Percentiles rank a stretch among this genome's conserved stretches.
These are phyloP conservation scores for Citrullus mucosospermus DNA, from an alignment of 306 rosid genomes.

Conservation along the genomic window DNA sequence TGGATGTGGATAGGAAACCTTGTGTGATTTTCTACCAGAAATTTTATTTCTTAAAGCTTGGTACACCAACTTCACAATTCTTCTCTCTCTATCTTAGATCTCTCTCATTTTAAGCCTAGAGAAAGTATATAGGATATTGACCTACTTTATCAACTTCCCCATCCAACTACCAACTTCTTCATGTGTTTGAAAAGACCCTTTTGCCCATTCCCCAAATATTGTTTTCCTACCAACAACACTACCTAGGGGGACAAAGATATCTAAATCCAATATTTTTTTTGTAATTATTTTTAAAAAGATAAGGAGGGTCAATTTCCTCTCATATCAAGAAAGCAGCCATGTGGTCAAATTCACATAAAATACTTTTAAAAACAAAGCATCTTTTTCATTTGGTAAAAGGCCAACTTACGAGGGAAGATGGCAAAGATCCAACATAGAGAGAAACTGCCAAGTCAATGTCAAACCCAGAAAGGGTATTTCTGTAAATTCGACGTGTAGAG, in stretches of 20 bases:
- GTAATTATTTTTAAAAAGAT: background rate
- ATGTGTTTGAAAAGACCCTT: background rate
- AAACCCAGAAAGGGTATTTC: background rate
- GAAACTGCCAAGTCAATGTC: background rate
- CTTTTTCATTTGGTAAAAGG: background rate
- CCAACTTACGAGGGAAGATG: background rate
- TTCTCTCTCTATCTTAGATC: background rate
- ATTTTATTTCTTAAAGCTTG: background rate
- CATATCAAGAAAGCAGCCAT: background rate
- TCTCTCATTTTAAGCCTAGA: background rate
- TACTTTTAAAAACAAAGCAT: background rate
- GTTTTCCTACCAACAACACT: conserved; percentile 5
- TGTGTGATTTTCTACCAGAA: background rate
- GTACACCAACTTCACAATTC: conserved; percentile 2
- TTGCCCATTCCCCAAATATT: background rate
- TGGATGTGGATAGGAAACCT: background rate
- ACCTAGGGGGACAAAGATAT: background rate
- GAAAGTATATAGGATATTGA: background rate
- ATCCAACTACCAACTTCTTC: conserved; percentile 10
- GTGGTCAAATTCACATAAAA: background rate
- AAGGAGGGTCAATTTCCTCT: background rate
- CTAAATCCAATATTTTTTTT: background rate
- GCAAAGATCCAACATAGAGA: background rate
- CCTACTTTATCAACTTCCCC: conserved; percentile 14
- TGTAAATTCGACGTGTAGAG: background rate